Evolutionary conservation across 2,329 filamentous ascomycete genomes (phyloP), one percentile per base, ranked within the genome.

Genomic region (Beauveria rudraprayagi): DNA sequence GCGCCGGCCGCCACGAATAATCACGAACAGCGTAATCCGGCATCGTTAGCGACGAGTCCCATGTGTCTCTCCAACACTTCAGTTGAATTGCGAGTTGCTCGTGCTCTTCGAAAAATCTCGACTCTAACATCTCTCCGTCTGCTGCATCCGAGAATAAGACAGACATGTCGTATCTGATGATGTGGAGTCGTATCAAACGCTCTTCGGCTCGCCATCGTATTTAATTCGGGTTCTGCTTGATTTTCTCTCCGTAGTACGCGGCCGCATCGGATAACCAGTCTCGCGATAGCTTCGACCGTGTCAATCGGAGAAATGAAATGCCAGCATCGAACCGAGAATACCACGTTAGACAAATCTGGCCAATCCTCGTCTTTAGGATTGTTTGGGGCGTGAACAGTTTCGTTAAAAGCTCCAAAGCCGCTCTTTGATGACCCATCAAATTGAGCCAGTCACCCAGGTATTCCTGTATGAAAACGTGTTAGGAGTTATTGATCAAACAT

Each of bases 371-470:
- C 65, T 89, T 79, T 76, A 88, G 85, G 48, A 90, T 85, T 0
- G 85, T 88, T 64, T 92, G 79, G 0, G 91, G 90, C 0, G 86
- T 91, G 70, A 91, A 92, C 0, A 97, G 76, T 48, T 88, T 84
- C 1, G 82, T 88, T 51, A 97, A 77, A 67, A 97, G 88, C 65
- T 91, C 85, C 69, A 89, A 85, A 0, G 94, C 94, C 11, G 93
- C 94, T 70, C 89, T 91, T 71, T 97, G 92, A 71, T 97, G 94
- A 24, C 92, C 90, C 74, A 94, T 88, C 17, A 97, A 79, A 68
- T 95, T 97, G 58, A 95, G 85, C 92, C 92, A 97, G 71, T 99
- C 94, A 14, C 94, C 94, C 51, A 97, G 81, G 68, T 92, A 95
- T 75, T 97, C 94, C 91, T 96, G 19, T 16, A 40, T 34, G 9